Evolutionary conservation across 2,329 filamentous ascomycete species (phyloP), one percentile per base, ranked within the genome.

Genomic region (Alternaria sp.): DNA sequence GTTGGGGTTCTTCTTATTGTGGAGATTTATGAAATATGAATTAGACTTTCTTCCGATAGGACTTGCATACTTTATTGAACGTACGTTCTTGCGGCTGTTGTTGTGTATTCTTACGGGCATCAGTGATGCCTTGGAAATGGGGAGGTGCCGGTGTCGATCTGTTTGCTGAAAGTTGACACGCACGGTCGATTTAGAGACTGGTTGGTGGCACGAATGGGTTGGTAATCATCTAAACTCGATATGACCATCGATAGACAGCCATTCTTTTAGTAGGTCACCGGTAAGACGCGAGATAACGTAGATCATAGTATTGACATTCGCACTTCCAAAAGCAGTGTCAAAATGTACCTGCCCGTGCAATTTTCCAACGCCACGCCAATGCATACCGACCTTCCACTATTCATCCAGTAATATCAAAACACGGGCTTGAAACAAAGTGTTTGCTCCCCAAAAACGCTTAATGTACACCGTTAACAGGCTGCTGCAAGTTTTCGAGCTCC

Each of bases 401-500:
- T 42, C 33, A 24, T 29, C 31, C 6, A 58, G 17, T 13, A 21
- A 26, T 36, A 45, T 28, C 23, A 49, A 49, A 17, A 55, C 11
- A 10, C 21, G n/a, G 17, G 26, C 17, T 40, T 23, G 13, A 17
- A 29, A 39, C 8, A 41, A 23, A 51, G 5, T 39, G 24, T 17
- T 11, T 34, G 3, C 39, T 17, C 26, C 17, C 17, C 10, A 24
- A 31, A 33, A 44, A 2, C 13, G 28, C n/a, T 76, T 66, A 77
- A 55, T 76, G 68, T 50, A 72, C 72, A 9, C 77, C 77, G 59
- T 79, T 77, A 31, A 73, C 68, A 17, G 75, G 73, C 37, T 73
- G 66, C 36, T 66, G 59, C 69, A 96, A 79, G 53, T 79, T 81
- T 46, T 88, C 86, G 66, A 97, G 77, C 81, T 98, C 95, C 45